Evolutionary conservation across 805 yeast species (phyloP).

Genomic region (Isabelozyma rhagii): DNA sequence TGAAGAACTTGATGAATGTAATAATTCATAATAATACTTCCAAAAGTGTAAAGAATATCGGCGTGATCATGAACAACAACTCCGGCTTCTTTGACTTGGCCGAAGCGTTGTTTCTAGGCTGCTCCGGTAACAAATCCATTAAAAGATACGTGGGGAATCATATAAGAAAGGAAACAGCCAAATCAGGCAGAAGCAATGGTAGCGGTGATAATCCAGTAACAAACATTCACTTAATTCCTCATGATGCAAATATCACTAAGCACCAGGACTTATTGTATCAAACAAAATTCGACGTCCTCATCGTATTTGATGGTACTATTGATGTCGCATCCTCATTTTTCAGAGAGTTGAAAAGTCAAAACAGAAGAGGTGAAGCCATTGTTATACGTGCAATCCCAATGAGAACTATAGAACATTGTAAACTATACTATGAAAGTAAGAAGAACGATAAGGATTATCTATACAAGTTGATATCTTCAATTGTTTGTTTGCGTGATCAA

Average conservation of each 20-base stretch:
- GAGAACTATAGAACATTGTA: constrained; percentile 82
- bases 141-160: constrained; percentile 62
- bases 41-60: constrained; percentile 48
- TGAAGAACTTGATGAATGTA: constrained; percentile 61
- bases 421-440: constrained; percentile 39
- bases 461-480: constrained; percentile 72
- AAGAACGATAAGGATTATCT: constrained; percentile 38
- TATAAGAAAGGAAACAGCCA: constrained; percentile 43
- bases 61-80: constrained; percentile 65
- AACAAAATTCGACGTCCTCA: constrained; percentile 52
- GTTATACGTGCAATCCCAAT: constrained; percentile 69
- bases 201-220: constrained; percentile 4
- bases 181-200: constrained; percentile 6
- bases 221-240: constrained; percentile 43
- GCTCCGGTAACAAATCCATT: constrained; percentile 42
- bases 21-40: constrained; percentile 34
- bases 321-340: constrained; percentile 37
- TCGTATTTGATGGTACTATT: constrained; percentile 63
- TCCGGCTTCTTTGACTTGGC: constrained; percentile 64
- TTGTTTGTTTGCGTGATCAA: constrained; percentile 75
- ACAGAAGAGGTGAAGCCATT: constrained; percentile 41
- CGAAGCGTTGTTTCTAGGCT: constrained; percentile 69
- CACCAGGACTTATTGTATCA: constrained; percentile 20
- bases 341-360: constrained; percentile 23
- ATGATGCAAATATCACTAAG: constrained; percentile 20